phyloP scores from a whole-genome alignment of 1,284 basidiomycete genomes.

The Ganoderma lucidum region DNA sequence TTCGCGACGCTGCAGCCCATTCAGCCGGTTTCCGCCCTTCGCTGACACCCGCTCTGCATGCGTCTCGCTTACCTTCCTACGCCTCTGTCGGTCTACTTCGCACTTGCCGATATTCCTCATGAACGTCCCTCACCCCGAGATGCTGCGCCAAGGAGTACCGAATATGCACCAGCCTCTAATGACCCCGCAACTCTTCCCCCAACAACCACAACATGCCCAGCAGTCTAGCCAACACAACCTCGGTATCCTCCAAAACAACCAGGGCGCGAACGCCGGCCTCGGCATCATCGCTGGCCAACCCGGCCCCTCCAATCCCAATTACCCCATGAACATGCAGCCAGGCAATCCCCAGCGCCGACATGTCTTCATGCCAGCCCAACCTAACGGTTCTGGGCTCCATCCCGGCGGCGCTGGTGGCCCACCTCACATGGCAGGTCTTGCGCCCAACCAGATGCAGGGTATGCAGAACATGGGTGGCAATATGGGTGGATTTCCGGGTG shows the following conservation, averaged over 20 bases:
- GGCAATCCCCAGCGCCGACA: conserved; percentile 34
- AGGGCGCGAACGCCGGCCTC: conserved; percentile 49
- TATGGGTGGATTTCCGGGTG: conserved; percentile 46
- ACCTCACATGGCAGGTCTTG: conserved; percentile 49
- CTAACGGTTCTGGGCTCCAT: conserved; percentile 44
- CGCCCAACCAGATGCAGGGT: conserved; percentile 44
- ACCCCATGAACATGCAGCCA: conserved; percentile 34
- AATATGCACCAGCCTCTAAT: conserved; percentile 49
- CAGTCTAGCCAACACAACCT: conserved; percentile 46
- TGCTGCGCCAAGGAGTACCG: conserved; percentile 54
- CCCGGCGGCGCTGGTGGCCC: conserved; percentile 44
- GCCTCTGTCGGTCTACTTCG: conserved; percentile 22
- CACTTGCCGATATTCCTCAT: conserved; percentile 29
- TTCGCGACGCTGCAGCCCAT: conserved; percentile 13
- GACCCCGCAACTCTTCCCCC: conserved; percentile 50
- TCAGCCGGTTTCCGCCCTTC: conserved; percentile 1
- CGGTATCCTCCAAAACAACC: conserved; percentile 48
- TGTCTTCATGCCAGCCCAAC: conserved; percentile 43
- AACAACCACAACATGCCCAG: conserved; percentile 47
- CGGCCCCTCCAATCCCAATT: conserved; percentile 30
- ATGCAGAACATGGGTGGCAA: conserved; percentile 14
- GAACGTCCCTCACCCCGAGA: conserved; percentile 48
- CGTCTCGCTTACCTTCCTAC: conserved; percentile 30
- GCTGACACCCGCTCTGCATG: conserved; percentile 29
- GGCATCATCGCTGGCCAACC: conserved; percentile 44